phyloP scores from a whole-genome alignment of 2,329 filamentous ascomycete genomes.

The Beauveria brongniartii region DNA sequence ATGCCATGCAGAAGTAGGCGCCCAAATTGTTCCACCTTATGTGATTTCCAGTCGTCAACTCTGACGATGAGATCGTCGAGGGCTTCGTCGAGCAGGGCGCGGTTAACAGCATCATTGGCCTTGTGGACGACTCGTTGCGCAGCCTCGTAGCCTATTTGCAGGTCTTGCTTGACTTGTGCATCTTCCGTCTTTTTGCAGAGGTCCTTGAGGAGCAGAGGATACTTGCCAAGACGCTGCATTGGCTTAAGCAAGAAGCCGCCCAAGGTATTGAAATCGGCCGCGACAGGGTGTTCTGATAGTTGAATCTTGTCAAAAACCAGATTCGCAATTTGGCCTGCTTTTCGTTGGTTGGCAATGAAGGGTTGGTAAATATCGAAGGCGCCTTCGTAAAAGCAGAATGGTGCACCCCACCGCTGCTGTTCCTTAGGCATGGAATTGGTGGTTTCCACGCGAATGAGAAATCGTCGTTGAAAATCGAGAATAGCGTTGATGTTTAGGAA shows the following conservation, averaged over 20 bases:
- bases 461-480: constrained; percentile 89
- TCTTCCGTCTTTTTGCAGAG: constrained; percentile 78
- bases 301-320: constrained; percentile 82
- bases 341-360: constrained; percentile 93
- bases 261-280: constrained; percentile 77
- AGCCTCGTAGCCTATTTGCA: constrained; percentile 69
- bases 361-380: constrained; percentile 90
- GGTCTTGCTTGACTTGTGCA: constrained; percentile 60
- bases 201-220: constrained; percentile 85
- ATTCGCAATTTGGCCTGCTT: constrained; percentile 77
- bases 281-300: constrained; percentile 67
- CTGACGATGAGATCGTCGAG: constrained; percentile 71
- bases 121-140: constrained; percentile 74
- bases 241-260: constrained; percentile 93
- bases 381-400: constrained; percentile 78
- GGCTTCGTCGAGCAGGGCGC: constrained; percentile 76
- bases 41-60: constrained; percentile 96
- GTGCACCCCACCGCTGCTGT: constrained; percentile 87
- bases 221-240: constrained; percentile 92
- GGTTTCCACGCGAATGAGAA: constrained; percentile 91
- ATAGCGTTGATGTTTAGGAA: constrained; percentile 95
- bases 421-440: constrained; percentile 74
- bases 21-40: constrained; percentile 85
- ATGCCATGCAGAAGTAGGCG: constrained; percentile 81
- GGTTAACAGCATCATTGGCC: constrained; percentile 86